Conservation (phyloP, 257 asterid species). For the Vinca minor region DNA sequence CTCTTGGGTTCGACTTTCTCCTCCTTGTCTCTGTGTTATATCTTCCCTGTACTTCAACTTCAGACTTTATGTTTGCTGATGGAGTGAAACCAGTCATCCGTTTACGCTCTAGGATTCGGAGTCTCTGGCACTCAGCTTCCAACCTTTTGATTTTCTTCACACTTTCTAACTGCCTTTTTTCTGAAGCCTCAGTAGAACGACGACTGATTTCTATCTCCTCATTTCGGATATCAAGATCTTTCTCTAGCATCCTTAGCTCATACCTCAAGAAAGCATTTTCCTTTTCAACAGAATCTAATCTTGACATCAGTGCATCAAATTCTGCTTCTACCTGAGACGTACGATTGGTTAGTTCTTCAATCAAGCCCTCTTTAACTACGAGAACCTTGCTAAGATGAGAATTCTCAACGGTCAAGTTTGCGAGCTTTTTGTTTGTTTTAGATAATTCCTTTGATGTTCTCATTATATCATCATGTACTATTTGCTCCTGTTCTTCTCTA, state of each 20-base stretch:
- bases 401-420: conserved; percentile 47
- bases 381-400: conserved; percentile 56
- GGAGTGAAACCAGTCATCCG: conserved; percentile 36
- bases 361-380: conserved; percentile 44
- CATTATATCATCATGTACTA: conserved; percentile 33
- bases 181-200: too few species aligned
- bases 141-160: conserved; percentile 63
- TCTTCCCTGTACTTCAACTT: conserved; percentile 34
- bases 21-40: conserved; percentile 29
- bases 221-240: conserved; percentile 48
- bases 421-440: conserved; percentile 35
- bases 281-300: conserved; percentile 62
- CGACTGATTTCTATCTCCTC: conserved; percentile 52
- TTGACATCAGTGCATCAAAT: conserved; percentile 48
- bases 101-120: conserved; percentile 56
- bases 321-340: conserved; percentile 53
- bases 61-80: conserved; percentile 27
- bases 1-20: conserved; percentile 20
- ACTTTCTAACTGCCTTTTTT: conserved; percentile 40
- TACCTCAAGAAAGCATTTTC: conserved; percentile 73
- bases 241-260: conserved; percentile 59
- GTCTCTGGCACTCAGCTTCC: conserved; percentile 73
- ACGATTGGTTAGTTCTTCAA: conserved; percentile 40
- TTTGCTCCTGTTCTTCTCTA: conserved; percentile 46
- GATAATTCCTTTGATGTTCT: conserved; percentile 36